phyloP scores from a whole-genome alignment of 371 early-diverging fungal genomes.

The Syncephalastrum monosporum region DNA sequence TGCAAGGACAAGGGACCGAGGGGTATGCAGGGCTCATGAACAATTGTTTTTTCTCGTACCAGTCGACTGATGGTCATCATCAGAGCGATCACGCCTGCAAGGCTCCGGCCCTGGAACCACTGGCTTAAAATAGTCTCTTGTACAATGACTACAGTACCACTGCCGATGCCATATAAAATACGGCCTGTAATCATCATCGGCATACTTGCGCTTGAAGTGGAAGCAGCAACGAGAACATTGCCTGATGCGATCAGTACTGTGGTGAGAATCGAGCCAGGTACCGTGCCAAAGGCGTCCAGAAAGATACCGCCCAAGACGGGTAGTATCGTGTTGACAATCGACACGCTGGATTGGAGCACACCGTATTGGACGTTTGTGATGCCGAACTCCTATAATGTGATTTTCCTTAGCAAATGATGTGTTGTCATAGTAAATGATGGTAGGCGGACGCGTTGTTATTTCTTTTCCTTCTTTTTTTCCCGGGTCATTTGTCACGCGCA shows the following conservation, averaged over 20 bases:
- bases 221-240: slow-evolving; percentile 57
- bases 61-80: slow-evolving; percentile 66
- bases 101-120: slow-evolving; percentile 67
- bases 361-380: slow-evolving; percentile 73
- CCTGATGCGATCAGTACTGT: slow-evolving; percentile 59
- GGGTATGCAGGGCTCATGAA: too few species aligned
- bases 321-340: slow-evolving; percentile 66
- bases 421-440: too few species aligned
- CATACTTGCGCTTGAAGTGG: slow-evolving; percentile 51
- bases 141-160: slow-evolving; percentile 67
- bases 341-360: slow-evolving; percentile 66
- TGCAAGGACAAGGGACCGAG: neutral
- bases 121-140: slow-evolving; percentile 73
- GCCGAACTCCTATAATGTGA: slow-evolving; percentile 46
- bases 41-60: slow-evolving; percentile 18
- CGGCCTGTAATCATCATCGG: slow-evolving; percentile 61
- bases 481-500: neutral
- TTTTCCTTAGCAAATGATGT: neutral
- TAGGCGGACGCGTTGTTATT: too few species aligned
- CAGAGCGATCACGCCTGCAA: slow-evolving; percentile 61
- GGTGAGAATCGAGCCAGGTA: slow-evolving; percentile 57
- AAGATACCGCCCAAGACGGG: slow-evolving; percentile 69
- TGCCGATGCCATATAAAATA: slow-evolving; percentile 68
- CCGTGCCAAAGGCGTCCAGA: slow-evolving; percentile 66
- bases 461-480: neutral